Evolutionary conservation across 768 basidiomycete species (phyloP).

Genomic region (Leccinum ochraceum): DNA sequence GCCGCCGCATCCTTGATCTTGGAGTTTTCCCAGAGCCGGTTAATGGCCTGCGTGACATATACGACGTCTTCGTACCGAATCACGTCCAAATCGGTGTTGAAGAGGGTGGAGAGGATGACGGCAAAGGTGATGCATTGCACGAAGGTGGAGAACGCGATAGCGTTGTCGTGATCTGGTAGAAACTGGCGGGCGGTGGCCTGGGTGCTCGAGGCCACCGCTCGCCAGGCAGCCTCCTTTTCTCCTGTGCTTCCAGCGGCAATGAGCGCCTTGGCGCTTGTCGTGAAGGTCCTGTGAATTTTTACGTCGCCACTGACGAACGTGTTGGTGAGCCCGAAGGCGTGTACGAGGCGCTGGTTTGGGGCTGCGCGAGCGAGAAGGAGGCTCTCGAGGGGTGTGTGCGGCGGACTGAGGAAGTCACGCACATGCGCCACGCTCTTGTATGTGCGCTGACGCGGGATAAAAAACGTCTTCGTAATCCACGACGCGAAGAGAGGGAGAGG

Average conservation of each 20-base stretch:
- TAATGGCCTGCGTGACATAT: constrained; percentile 43
- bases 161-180: constrained; percentile 3
- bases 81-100: constrained; percentile 27
- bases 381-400: constrained; percentile 2
- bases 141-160: constrained; percentile 36
- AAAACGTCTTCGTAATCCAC: constrained; percentile 1
- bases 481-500: background rate
- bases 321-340: constrained; percentile 39
- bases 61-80: constrained; percentile 39
- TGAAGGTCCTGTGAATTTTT: constrained; percentile 30
- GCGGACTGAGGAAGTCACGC: constrained; percentile 18
- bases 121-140: constrained; percentile 48
- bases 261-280: constrained; percentile 22
- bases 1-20: constrained; percentile 14
- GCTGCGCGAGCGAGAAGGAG: constrained; percentile 21
- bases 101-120: constrained; percentile 44
- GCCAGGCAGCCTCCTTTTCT: constrained; percentile 16
- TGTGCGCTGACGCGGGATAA: constrained; percentile 5
- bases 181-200: constrained; percentile 20
- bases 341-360: constrained; percentile 27
- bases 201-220: constrained; percentile 10
- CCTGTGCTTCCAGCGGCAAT: constrained; percentile 7
- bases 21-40: constrained; percentile 25
- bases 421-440: constrained; percentile 11
- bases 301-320: constrained; percentile 50